Conservation (phyloP, 768 basidiomycete species). For the Kwoniella sp. region DNA sequence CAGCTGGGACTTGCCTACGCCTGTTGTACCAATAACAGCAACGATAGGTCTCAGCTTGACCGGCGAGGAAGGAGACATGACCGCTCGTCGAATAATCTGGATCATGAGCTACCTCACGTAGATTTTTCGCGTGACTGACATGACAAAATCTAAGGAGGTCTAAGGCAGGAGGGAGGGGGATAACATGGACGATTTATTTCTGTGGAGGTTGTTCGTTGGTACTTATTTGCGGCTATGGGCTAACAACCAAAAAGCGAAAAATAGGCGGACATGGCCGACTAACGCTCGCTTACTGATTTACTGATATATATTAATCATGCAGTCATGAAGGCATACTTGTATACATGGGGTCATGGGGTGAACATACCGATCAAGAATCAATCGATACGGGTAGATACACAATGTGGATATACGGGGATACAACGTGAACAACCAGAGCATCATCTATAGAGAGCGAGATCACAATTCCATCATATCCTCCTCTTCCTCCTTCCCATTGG, state of each 20-base stretch:
- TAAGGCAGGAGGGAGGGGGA: too few relatives aligned
- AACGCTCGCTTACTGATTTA: too few relatives aligned
- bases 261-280: background rate
- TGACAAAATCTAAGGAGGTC: too few relatives aligned
- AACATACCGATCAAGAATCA: too few relatives aligned
- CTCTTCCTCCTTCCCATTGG: background rate
- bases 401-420: background rate
- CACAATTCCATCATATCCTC: slow-evolving; percentile 21
- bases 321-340: too few relatives aligned
- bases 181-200: too few relatives aligned
- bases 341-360: too few relatives aligned
- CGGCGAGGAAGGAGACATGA: slow-evolving; percentile 3
- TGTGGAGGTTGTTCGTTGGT: too few relatives aligned
- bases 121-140: too few relatives aligned
- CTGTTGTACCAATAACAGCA: slow-evolving; percentile 85
- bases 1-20: slow-evolving; percentile 92
- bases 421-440: background rate
- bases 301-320: too few relatives aligned
- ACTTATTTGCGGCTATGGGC: too few relatives aligned
- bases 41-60: slow-evolving; percentile 60
- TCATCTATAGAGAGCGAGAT: background rate
- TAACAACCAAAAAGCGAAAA: too few relatives aligned
- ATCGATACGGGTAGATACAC: background rate
- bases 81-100: background rate
- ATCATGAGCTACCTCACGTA: slow-evolving; percentile 10